Percentiles rank a stretch among this genome's conserved stretches.
phyloP scores from a whole-genome alignment of 2,329 filamentous ascomycete genomes.

The Ascochyta fabae region DNA sequence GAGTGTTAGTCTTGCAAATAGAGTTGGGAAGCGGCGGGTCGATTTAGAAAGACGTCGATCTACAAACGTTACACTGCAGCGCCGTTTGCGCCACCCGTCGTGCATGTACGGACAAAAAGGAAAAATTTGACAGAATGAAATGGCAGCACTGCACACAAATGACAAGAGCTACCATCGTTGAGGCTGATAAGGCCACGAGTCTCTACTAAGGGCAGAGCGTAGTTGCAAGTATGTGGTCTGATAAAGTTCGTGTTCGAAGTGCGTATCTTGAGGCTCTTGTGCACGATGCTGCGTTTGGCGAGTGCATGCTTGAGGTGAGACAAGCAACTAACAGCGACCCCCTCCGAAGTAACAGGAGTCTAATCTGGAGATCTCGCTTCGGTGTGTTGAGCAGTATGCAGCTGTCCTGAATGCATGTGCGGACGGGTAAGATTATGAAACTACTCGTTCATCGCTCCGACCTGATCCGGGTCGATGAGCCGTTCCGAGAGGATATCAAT shows the following conservation, averaged over 20 bases:
- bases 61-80: constrained; percentile 23
- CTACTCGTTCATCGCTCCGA: neutral
- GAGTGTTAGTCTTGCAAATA: constrained; percentile 1
- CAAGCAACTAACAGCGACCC: too few relatives aligned
- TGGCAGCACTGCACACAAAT: constrained; percentile 12
- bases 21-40: constrained; percentile 6
- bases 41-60: constrained; percentile 12
- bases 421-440: neutral
- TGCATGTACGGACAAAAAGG: constrained; percentile 17
- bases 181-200: constrained; percentile 7
- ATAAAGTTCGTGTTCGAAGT: neutral
- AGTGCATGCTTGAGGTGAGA: neutral
- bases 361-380: neutral
- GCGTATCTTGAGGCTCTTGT: neutral
- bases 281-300: neutral
- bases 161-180: constrained; percentile 15
- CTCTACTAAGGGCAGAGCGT: constrained; percentile 21
- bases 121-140: constrained; percentile 9
- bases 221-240: constrained; percentile 26
- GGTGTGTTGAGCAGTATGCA: neutral
- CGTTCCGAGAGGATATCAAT: neutral
- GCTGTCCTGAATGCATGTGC: neutral
- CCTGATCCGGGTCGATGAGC: neutral
- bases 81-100: constrained; percentile 22
- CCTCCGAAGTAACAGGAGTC: neutral